These are phyloP conservation scores for Tolypocladium pustulatum DNA, from an alignment of 2,329 filamentous ascomycete genomes.

Conservation along the genomic window DNA sequence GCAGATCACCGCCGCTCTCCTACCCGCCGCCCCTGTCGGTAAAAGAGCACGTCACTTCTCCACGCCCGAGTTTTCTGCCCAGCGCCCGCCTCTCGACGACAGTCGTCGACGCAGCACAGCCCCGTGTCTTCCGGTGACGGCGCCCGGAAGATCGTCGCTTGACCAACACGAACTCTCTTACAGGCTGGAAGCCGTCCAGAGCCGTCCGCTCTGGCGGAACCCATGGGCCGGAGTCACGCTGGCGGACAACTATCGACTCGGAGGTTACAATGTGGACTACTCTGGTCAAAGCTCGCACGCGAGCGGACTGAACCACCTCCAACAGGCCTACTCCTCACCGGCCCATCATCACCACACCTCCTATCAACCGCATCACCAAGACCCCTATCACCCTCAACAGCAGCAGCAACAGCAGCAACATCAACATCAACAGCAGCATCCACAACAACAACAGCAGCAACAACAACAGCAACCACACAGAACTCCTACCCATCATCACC, in stretches of 20 bases:
- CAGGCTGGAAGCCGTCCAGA: conserved; percentile 60
- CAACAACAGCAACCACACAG: conserved; percentile 16
- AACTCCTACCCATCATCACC: conserved; percentile 39
- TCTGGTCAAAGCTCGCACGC: conserved; percentile 56
- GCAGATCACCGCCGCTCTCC: not conserved
- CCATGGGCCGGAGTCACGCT: conserved; percentile 63
- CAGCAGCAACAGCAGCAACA: conserved; percentile 13
- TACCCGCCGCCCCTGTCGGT: not conserved
- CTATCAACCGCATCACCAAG: conserved; percentile 4
- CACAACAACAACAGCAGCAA: conserved; percentile 15
- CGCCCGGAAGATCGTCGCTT: conserved; percentile 33
- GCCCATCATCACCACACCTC: conserved; percentile 16
- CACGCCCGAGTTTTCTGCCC: not conserved
- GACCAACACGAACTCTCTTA: conserved; percentile 49
- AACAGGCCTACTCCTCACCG: conserved; percentile 50
- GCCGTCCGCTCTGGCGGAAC: conserved; percentile 68
- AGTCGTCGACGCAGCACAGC: not conserved
- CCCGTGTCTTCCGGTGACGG: conserved; percentile 19
- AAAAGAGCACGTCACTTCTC: not conserved
- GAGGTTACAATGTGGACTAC: conserved; percentile 67
- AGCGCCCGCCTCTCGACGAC: conserved; percentile 2
- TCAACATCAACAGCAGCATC: conserved; percentile 16
- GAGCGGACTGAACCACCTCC: conserved; percentile 52
- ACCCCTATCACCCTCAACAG: conserved; percentile 21
- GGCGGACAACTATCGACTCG: conserved; percentile 64